Base-by-base conservation (phyloP, 371 early-diverging fungal species). In the Apophysomyces sp. region DNA sequence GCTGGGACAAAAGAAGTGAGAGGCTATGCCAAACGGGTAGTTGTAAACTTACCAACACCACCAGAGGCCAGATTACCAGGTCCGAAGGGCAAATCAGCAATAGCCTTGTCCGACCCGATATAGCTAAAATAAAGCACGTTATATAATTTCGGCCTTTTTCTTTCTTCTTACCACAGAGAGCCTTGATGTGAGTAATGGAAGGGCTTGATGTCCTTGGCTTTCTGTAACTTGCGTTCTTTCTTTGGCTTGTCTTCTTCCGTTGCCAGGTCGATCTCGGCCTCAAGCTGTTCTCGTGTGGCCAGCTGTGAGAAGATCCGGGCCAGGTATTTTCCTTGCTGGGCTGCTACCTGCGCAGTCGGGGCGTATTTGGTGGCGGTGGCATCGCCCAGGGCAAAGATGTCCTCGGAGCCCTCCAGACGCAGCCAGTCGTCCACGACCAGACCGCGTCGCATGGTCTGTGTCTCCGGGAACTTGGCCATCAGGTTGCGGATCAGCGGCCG, bases 301-400 rank as follows among this genome's bases (percentile, higher is more conserved):
- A 86, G 41, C 39, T 76, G 70, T 57, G 85, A 82, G 62, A 96
- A 87, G 21, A 87, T 65, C 15, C 81, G 79, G 15, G 94, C 91
- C 52, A 97, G 83, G 78, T 94, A 95, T 52, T 82, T 82, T 44
- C 95, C 97, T 69, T 96, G 95, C 61, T 92, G 89, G 52, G 86
- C 85, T n/a, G 97, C 95, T 29, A 96, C 97, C 69, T 97, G 97
- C 15, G 95, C 95, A 39, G 94, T 92, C 18, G 94, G 94, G n/a
- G 94, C 91, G 66, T 82, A 89, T 68, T 89, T 87, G 21, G 94
- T 92, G 4, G 93, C 92, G 9, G 90, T 86, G 61, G 90, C 90
- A 71, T 97, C 97, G 34, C 97, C 97, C 29, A 97, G 71, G 5
- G 91, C 93, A 77, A 86, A 97, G 63, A 95, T 89, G 44, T 84